These are phyloP conservation scores for Lophiostoma macrostomum DNA, from an alignment of 495 filamentous ascomycete species.

Conservation along the genomic window DNA sequence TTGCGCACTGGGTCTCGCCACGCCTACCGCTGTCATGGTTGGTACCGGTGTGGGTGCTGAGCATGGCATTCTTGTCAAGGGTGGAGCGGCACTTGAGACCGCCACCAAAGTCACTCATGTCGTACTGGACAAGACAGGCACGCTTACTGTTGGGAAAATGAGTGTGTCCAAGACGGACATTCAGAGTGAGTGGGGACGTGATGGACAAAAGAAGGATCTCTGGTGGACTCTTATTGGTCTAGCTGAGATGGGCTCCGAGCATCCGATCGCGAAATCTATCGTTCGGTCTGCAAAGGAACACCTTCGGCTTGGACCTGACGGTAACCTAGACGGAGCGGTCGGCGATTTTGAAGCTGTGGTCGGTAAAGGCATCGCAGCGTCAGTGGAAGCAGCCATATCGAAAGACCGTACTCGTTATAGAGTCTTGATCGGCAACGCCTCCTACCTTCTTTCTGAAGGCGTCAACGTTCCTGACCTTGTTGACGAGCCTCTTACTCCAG, in stretches of 20 bases:
- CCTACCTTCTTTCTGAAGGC: conserved; percentile 66
- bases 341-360: conserved; percentile 81
- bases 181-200: conserved; percentile 64
- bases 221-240: conserved; percentile 97
- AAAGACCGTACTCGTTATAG: conserved; percentile 65
- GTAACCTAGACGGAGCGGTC: conserved; percentile 73
- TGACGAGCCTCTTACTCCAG: conserved; percentile 33
- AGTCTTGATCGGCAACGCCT: conserved; percentile 78
- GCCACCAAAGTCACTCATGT: conserved; percentile 88
- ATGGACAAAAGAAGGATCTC: conserved; percentile 64
- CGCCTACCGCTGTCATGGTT: conserved; percentile 97
- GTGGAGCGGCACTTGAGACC: conserved; percentile 87
- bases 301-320: conserved; percentile 68
- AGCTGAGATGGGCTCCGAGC: conserved; percentile 89
- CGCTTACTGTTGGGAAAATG: conserved; percentile 93
- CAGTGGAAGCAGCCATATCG: conserved; percentile 70
- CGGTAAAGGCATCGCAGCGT: conserved; percentile 79
- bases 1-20: conserved; percentile 89
- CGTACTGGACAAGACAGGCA: conserved; percentile 99
- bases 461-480: conserved; percentile 64
- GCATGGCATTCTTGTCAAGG: conserved; percentile 94
- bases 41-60: conserved; percentile 96
- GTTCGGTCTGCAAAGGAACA: conserved; percentile 66
- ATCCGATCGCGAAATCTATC: conserved; percentile 89
- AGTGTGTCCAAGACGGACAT: conserved; percentile 70